phyloP scores from a whole-genome alignment of 2,329 filamentous ascomycete species.

The Ceratocystis variospora region DNA sequence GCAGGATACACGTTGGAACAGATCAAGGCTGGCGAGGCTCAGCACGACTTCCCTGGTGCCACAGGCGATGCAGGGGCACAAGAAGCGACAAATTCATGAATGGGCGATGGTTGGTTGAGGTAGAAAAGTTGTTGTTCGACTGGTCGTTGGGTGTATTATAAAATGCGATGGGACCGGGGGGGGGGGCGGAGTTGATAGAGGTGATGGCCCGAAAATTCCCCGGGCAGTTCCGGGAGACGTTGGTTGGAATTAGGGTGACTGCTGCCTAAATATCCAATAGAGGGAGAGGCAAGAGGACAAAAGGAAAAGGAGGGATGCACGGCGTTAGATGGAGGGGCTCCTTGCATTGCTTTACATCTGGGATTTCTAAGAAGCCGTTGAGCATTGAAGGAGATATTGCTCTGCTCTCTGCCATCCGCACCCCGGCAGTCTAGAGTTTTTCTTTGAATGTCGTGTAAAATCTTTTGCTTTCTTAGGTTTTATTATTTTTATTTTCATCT shows the following conservation, averaged over 20 bases:
- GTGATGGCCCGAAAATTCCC: slow-evolving; percentile 12
- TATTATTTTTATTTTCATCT: background rate
- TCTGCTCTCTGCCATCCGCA: slow-evolving; percentile 1
- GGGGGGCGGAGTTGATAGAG: background rate
- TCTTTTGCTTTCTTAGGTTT: background rate
- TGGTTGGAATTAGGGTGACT: slow-evolving; percentile 8
- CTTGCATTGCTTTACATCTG: background rate
- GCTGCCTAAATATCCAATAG: background rate
- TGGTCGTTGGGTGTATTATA: background rate
- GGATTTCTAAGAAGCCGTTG: background rate
- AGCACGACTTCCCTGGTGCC: slow-evolving; percentile 16
- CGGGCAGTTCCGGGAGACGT: background rate
- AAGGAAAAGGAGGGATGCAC: background rate
- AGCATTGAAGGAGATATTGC: background rate
- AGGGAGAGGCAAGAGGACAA: background rate
- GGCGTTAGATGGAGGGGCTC: slow-evolving; percentile 1
- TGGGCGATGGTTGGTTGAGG: background rate
- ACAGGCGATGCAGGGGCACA: slow-evolving; percentile 10
- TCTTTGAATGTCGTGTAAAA: background rate
- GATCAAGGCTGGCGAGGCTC: slow-evolving; percentile 17
- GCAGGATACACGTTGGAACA: slow-evolving; percentile 18
- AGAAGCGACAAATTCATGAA: background rate
- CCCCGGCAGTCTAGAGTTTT: background rate
- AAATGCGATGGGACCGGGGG: background rate
- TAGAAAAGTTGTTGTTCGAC: background rate